A percentile compares a stretch with the other conserved stretches of the same genome.
Evolutionary conservation across 192 early-diverging fungal genomes (phyloP).

Genomic region (Backusella liffmaniae): DNA sequence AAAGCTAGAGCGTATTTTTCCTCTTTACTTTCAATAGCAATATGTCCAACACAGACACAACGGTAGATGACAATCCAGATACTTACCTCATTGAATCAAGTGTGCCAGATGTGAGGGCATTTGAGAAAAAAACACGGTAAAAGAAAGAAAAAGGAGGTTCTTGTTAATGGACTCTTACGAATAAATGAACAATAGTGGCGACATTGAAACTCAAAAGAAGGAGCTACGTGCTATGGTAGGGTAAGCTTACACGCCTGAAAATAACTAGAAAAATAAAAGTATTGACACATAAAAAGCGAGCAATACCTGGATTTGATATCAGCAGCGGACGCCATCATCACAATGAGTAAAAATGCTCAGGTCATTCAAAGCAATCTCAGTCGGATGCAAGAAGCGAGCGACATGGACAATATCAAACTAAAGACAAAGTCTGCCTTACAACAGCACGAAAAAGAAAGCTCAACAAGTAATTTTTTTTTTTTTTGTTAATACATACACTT

Average conservation of each 20-base stretch:
- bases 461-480: background rate
- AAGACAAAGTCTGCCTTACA: slow-evolving; percentile 34
- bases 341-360: slow-evolving; percentile 62
- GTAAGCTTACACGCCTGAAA: slow-evolving; percentile 42
- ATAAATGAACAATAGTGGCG: slow-evolving; percentile 40
- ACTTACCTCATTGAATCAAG: slow-evolving; percentile 41
- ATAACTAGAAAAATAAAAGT: background rate
- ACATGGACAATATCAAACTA: slow-evolving; percentile 38
- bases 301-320: slow-evolving; percentile 84
- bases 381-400: slow-evolving; percentile 56
- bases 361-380: slow-evolving; percentile 55
- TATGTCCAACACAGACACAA: background rate
- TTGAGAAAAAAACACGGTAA: slow-evolving; percentile 51
- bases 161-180: background rate
- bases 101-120: slow-evolving; percentile 44
- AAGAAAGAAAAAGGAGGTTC: background rate
- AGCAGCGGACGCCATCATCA: slow-evolving; percentile 76
- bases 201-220: slow-evolving; percentile 80
- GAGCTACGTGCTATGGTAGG: slow-evolving; percentile 84
- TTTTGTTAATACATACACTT: background rate
- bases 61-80: slow-evolving; percentile 34
- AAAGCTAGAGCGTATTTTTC: background rate
- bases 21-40: background rate
- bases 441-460: background rate
- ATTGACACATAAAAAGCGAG: slow-evolving; percentile 52